phyloP scores from a whole-genome alignment of 2,329 filamentous ascomycete species.

The Aspergillus phoenicis region DNA sequence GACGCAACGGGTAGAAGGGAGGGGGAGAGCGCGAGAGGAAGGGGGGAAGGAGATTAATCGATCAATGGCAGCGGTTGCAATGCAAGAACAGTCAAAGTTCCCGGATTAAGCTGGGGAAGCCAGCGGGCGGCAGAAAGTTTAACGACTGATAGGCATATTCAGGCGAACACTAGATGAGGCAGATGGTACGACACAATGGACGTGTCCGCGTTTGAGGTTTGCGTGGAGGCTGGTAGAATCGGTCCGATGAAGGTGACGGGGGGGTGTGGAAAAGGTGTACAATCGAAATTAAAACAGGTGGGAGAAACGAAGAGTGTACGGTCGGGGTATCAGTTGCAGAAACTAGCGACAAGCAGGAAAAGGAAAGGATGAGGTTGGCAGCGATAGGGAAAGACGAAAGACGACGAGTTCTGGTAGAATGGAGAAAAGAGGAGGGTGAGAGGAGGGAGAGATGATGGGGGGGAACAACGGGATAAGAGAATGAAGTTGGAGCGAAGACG shows the following conservation, averaged over 20 bases:
- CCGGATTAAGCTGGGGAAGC: constrained; percentile 21
- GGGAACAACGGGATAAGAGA: constrained; percentile 7
- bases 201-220: constrained; percentile 14
- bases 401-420: background rate
- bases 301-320: constrained; percentile 7
- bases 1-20: constrained; percentile 4
- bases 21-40: constrained; percentile 15
- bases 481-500: constrained; percentile 4
- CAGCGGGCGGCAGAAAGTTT: constrained; percentile 30
- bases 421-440: constrained; percentile 2
- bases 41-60: constrained; percentile 9
- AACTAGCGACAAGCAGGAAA: constrained; percentile 5
- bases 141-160: constrained; percentile 32
- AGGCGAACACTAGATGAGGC: constrained; percentile 11
- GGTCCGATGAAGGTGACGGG: background rate
- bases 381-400: constrained; percentile 9
- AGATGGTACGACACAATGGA: constrained; percentile 11
- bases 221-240: constrained; percentile 8
- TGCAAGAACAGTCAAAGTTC: constrained; percentile 12
- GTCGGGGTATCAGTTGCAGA: constrained; percentile 8
- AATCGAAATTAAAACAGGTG: constrained; percentile 22
- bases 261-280: constrained; percentile 12
- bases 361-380: constrained; percentile 15
- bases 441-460: constrained; percentile 10
- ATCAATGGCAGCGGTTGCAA: constrained; percentile 10